Evolutionary conservation across 768 basidiomycete species (phyloP), one percentile per base, ranked within the genome.

Genomic region (Phallus indusiatus): DNA sequence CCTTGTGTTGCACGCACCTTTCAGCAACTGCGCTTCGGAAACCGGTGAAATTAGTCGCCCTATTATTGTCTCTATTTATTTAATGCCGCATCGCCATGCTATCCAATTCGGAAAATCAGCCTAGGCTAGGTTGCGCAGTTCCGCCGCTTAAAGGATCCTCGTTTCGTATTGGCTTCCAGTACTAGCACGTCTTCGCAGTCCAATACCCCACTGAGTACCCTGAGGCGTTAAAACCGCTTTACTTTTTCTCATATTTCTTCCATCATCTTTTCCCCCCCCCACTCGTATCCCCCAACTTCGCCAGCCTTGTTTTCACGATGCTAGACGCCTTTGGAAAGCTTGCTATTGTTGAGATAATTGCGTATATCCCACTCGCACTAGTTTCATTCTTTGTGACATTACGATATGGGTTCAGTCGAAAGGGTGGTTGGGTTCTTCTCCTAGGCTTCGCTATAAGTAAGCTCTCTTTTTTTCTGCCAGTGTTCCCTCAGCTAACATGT

Each of bases 391-490:
- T 75, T 46, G 68, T 85, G 48, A 70, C 76, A 51, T 65, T 75
- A 54, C 79, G 76, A 33, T 81, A 86, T 73, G 80, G 77, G 42
- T 75, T 84, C 63, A 69, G 78, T 59, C 73, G 76, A 47, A 78
- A 84, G 67, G 81, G 77, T 28, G 85, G 83, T 61, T 88, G 83
- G 83, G 68, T 86, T 20, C 79, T 81, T 62, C 73, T 87, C n/a
- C 73, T 79, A 48, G 68, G 85, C 16, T 84, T 88, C 62, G 76
- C 83, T 12, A 62, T 78, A 47, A 69, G 85, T 84, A 62, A 67
- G 81, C 9, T 10, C n/a, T 37, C 17, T n/a, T 33, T 16, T 18
- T 5, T 1, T 20, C 16, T 48, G n/a, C 24, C 2, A 57, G 5
- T 42, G n/a, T 42, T 42, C n/a, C 12, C 42, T 14, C n/a, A 42